A percentile compares a stretch with the other conserved stretches of the same genome.
Evolutionary conservation across 768 basidiomycete species (phyloP).

Genomic region (Lyophyllum decastes): DNA sequence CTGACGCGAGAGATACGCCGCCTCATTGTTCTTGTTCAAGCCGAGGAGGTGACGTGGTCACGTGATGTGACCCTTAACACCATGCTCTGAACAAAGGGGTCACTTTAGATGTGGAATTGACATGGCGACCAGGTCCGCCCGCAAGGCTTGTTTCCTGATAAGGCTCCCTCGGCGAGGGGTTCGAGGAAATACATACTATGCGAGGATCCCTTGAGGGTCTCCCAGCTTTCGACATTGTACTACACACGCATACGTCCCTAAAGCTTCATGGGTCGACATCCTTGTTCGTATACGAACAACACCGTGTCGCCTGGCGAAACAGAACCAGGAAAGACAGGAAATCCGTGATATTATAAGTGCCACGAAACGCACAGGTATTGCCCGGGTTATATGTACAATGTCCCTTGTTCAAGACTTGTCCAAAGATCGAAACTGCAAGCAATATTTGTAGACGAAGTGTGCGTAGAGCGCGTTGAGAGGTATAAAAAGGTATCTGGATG

Average conservation of each 20-base stretch:
- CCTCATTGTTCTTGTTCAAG: constrained; percentile 9
- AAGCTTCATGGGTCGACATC: no score
- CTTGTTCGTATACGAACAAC: neutral
- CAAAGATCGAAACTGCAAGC: constrained; percentile 1
- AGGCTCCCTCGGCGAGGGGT: no score
- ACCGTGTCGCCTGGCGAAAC: neutral
- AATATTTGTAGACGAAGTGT: neutral
- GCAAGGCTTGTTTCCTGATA: neutral
- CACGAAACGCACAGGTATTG: constrained; percentile 1
- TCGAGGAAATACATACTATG: no score
- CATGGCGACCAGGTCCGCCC: neutral
- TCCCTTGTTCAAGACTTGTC: constrained; percentile 11
- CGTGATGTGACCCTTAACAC: neutral
- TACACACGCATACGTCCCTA: no score
- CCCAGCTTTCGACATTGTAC: no score
- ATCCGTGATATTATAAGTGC: constrained; percentile 4
- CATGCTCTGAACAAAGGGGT: constrained; percentile 1
- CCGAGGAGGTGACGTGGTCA: neutral
- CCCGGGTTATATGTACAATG: constrained; percentile 11
- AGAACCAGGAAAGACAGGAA: neutral
- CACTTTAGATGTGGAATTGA: neutral
- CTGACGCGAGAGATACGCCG: neutral
- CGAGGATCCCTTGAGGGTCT: no score
- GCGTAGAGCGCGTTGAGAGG: neutral
- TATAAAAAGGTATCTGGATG: constrained; percentile 11